Evolutionary conservation across 495 filamentous ascomycete genomes (phyloP).

Genomic region (Parmelia sp.): DNA sequence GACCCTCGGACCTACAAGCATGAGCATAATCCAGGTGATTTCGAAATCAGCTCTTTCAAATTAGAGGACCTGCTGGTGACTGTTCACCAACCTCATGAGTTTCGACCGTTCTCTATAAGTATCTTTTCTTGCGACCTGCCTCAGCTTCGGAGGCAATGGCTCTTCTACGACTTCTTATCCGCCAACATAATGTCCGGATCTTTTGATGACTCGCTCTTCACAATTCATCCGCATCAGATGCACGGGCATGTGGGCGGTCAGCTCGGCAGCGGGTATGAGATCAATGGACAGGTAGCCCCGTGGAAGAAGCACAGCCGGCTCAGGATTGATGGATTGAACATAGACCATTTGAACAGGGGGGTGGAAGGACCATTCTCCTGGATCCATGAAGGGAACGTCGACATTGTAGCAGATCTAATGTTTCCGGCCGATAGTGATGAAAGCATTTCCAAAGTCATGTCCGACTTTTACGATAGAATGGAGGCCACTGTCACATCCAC

Average conservation of each 20-base stretch:
- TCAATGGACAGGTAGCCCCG: slow-evolving; percentile 43
- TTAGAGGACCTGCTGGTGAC: slow-evolving; percentile 90
- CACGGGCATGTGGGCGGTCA: slow-evolving; percentile 60
- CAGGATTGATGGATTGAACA: slow-evolving; percentile 86
- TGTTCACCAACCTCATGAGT: slow-evolving; percentile 80
- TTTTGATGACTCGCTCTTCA: slow-evolving; percentile 92
- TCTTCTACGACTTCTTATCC: slow-evolving; percentile 95
- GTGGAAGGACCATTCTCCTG: slow-evolving; percentile 93
- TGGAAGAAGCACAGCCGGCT: slow-evolving; percentile 94
- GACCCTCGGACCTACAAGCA: slow-evolving; percentile 85
- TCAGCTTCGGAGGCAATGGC: slow-evolving; percentile 86
- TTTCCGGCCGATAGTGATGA: slow-evolving; percentile 81
- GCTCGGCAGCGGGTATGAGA: slow-evolving; percentile 46
- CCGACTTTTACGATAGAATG: slow-evolving; percentile 88
- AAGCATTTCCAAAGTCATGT: slow-evolving; percentile 83
- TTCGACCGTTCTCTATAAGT: slow-evolving; percentile 89
- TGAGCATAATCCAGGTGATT: slow-evolving; percentile 85
- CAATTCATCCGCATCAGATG: slow-evolving; percentile 87
- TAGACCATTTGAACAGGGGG: slow-evolving; percentile 92
- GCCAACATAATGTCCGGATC: slow-evolving; percentile 95
- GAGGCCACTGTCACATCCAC: slow-evolving; percentile 84
- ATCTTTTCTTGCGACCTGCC: slow-evolving; percentile 94
- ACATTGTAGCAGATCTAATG: slow-evolving; percentile 93
- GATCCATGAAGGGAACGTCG: slow-evolving; percentile 94
- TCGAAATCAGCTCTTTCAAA: slow-evolving; percentile 93